Conservation (phyloP, 768 basidiomycete genomes). For the Termitomyces titanicus region DNA sequence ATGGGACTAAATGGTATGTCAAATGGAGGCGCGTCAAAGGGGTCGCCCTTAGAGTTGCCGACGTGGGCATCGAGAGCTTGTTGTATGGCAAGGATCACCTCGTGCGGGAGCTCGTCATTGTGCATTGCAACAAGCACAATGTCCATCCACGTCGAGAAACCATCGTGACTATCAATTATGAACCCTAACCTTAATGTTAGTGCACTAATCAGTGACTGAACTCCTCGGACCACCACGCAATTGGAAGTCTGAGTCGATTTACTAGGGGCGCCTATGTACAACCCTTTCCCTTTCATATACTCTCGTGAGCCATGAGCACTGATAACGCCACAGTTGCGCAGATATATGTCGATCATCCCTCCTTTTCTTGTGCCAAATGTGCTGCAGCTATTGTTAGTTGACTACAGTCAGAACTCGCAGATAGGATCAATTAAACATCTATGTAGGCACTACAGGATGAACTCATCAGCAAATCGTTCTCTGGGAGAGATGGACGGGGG, state of each 20-base stretch:
- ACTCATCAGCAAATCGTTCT: conserved; percentile 81
- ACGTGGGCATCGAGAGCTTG: conserved; percentile 58
- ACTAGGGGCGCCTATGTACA: not conserved
- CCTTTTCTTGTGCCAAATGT: conserved; percentile 66
- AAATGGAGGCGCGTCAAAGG: conserved; percentile 50
- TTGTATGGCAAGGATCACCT: conserved; percentile 67
- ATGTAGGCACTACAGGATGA: conserved; percentile 76
- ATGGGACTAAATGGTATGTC: conserved; percentile 50
- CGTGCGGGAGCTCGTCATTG: conserved; percentile 55
- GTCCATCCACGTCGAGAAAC: conserved; percentile 1
- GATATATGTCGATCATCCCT: conserved; percentile 62
- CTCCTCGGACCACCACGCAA: not conserved
- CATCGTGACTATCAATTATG: conserved; percentile 9
- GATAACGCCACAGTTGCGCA: conserved; percentile 47
- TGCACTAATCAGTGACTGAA: not conserved
- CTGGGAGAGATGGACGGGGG: conserved; percentile 78
- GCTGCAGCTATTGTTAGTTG: conserved; percentile 65
- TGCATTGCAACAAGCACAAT: conserved; percentile 27
- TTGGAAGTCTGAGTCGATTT: conserved; percentile 1
- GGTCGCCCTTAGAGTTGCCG: conserved; percentile 40
- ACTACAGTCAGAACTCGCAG: not conserved
- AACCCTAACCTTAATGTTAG: conserved; percentile 24
- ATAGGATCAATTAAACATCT: not conserved
- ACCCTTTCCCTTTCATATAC: not conserved
- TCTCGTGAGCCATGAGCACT: conserved; percentile 2